Percentiles rank a stretch among this genome's conserved stretches.
These are phyloP conservation scores for Exserohilum turcica DNA, from an alignment of 2,329 filamentous ascomycete genomes.

Conservation along the genomic window DNA sequence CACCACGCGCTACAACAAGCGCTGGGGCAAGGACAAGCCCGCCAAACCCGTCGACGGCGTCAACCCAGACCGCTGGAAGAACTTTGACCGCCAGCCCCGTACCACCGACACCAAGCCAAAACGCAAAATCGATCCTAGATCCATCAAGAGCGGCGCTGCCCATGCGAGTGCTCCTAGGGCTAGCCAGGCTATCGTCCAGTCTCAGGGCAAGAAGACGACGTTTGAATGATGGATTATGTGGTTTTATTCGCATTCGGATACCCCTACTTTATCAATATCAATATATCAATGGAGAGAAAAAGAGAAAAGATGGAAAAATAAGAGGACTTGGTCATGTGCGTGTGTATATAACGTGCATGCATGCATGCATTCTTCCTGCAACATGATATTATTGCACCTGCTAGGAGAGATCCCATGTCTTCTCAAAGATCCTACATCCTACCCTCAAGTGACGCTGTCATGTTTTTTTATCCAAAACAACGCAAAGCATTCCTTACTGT, in stretches of 20 bases:
- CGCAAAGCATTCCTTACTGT: too few relatives aligned
- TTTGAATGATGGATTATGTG: constrained; percentile 75
- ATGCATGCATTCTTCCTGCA: too few relatives aligned
- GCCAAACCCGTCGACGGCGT: constrained; percentile 40
- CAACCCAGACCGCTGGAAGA: constrained; percentile 37
- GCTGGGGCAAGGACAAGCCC: constrained; percentile 75
- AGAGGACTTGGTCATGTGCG: too few relatives aligned
- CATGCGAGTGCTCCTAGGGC: constrained; percentile 62
- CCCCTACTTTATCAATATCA: too few relatives aligned
- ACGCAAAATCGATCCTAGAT: constrained; percentile 52
- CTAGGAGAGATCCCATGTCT: too few relatives aligned
- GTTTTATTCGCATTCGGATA: too few relatives aligned
- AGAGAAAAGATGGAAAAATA: background rate
- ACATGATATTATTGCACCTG: too few relatives aligned
- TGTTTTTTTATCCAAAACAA: too few relatives aligned
- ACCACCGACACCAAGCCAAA: constrained; percentile 35
- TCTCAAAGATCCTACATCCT: too few relatives aligned
- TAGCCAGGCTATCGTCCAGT: constrained; percentile 78
- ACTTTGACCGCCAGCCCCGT: constrained; percentile 34
- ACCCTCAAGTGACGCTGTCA: too few relatives aligned
- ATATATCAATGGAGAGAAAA: constrained; percentile 52
- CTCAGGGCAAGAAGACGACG: constrained; percentile 78
- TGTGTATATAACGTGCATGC: too few relatives aligned
- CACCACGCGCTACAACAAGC: constrained; percentile 87
- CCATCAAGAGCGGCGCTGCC: constrained; percentile 51